Percentiles rank a stretch among this genome's conserved stretches.
These are phyloP conservation scores for Amanita phalloides DNA, from an alignment of 768 basidiomycete genomes.

Conservation along the genomic window DNA sequence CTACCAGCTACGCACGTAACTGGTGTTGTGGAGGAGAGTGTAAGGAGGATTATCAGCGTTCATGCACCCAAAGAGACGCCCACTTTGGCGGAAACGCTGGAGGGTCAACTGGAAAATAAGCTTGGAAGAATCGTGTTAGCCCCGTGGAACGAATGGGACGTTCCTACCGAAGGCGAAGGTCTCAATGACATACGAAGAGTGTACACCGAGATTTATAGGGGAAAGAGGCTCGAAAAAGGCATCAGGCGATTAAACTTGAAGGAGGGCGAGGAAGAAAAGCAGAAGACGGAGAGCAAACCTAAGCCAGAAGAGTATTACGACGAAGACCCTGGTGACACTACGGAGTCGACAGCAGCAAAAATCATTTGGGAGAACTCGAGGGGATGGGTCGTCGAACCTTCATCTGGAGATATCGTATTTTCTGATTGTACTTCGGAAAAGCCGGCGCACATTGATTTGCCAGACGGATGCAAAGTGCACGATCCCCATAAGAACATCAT, in stretches of 20 bases:
- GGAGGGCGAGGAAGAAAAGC: neutral
- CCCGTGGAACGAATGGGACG: constrained; percentile 34
- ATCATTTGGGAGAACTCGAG: constrained; percentile 22
- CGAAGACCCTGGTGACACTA: constrained; percentile 16
- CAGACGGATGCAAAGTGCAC: constrained; percentile 23
- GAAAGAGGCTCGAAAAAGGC: constrained; percentile 1
- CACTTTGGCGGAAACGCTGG: constrained; percentile 21
- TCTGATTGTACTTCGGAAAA: constrained; percentile 21
- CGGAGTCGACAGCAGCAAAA: constrained; percentile 23
- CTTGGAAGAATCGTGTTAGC: constrained; percentile 27
- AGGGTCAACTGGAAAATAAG: constrained; percentile 23
- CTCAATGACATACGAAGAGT: constrained; percentile 2
- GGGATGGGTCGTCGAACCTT: constrained; percentile 20
- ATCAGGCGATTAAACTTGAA: neutral
- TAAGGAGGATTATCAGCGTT: constrained; percentile 44
- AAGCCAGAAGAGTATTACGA: constrained; percentile 2
- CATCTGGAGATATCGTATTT: constrained; percentile 6
- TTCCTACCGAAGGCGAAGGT: neutral
- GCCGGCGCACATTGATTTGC: neutral
- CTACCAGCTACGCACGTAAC: constrained; percentile 54
- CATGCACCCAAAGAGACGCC: constrained; percentile 21
- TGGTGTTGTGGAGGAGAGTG: constrained; percentile 56
- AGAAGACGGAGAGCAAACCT: neutral
- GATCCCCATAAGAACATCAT: constrained; percentile 49
- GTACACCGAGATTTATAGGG: constrained; percentile 4